Evolutionary conservation across 2,329 filamentous ascomycete species (phyloP).

Genomic region (Epichloe sibirici): DNA sequence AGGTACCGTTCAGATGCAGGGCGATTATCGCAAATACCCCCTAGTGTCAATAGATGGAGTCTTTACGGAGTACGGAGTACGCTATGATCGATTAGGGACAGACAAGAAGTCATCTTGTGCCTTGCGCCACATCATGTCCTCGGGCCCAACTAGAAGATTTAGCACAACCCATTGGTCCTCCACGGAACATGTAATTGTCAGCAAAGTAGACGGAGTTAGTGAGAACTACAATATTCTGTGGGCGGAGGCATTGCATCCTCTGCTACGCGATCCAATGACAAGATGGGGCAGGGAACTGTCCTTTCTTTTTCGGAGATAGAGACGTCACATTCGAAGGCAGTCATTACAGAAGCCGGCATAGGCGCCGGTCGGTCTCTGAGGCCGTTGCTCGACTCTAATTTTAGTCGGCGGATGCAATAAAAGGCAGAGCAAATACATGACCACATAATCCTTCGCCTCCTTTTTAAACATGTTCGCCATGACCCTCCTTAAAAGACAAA

Average conservation of each 20-base stretch:
- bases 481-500: constrained; percentile 26
- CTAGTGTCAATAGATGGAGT: no score
- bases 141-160: no score
- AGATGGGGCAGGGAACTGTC: not conserved
- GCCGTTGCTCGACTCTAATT: constrained; percentile 51
- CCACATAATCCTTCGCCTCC: constrained; percentile 21
- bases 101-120: no score
- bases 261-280: not conserved
- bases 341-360: constrained; percentile 47
- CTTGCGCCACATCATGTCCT: no score
- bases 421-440: constrained; percentile 29
- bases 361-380: constrained; percentile 61
- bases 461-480: constrained; percentile 27
- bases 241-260: not conserved
- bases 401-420: constrained; percentile 38
- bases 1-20: no score
- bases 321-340: constrained; percentile 25
- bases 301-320: not conserved
- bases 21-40: no score
- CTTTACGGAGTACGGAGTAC: no score
- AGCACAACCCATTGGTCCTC: no score
- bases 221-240: not conserved
- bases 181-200: not conserved
- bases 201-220: not conserved
- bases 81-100: no score